These are phyloP conservation scores for Cladorrhinum sp. DNA, from an alignment of 2,329 filamentous ascomycete genomes.

Conservation along the genomic window DNA sequence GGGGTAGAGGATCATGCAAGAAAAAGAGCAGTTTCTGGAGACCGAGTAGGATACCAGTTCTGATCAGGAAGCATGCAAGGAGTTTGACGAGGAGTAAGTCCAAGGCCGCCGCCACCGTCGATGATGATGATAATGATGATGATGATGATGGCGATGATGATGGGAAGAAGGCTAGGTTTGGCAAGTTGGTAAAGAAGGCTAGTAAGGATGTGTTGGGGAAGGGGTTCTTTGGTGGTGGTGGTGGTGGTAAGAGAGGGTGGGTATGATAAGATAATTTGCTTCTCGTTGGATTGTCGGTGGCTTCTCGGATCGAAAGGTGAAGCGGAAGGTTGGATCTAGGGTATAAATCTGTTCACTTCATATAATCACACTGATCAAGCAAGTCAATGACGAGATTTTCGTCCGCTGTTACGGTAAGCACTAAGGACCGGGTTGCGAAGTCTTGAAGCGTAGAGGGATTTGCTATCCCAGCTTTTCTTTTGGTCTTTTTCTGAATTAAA, in stretches of 20 bases:
- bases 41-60: background rate
- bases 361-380: too few relatives aligned
- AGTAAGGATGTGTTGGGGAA: slow-evolving; percentile 7
- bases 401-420: too few relatives aligned
- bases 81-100: background rate
- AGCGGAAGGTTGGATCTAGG: too few relatives aligned
- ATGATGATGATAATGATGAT: background rate
- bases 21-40: background rate
- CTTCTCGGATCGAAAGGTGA: too few relatives aligned
- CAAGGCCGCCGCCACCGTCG: background rate
- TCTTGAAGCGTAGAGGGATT: too few relatives aligned
- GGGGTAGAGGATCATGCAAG: background rate
- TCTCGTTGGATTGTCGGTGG: too few relatives aligned
- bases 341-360: too few relatives aligned
- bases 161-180: background rate
- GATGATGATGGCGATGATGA: background rate
- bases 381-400: too few relatives aligned
- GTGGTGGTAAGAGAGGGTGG: background rate
- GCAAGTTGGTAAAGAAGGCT: slow-evolving; percentile 8
- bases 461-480: too few relatives aligned
- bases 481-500: too few relatives aligned
- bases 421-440: too few relatives aligned
- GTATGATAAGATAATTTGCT: too few relatives aligned
- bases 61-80: slow-evolving; percentile 3
- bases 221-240: background rate